phyloP scores from a whole-genome alignment of 257 asterid species.

The Mentha longifolia region DNA sequence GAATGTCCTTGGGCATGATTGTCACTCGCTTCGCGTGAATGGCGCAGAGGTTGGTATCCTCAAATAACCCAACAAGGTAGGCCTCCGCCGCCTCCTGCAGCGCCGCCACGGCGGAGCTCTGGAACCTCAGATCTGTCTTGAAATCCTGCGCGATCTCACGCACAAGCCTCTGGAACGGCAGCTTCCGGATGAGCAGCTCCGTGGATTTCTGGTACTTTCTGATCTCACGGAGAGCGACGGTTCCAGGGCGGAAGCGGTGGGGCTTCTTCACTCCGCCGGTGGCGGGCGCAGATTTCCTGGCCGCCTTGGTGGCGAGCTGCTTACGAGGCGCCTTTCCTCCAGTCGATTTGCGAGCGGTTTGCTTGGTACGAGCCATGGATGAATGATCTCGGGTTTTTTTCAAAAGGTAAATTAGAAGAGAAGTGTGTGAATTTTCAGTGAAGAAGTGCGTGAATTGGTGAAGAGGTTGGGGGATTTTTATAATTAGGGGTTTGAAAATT shows the following conservation, averaged over 20 bases:
- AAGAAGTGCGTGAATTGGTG: neutral
- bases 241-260: constrained; percentile 45
- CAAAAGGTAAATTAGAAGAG: neutral
- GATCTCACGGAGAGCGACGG: constrained; percentile 42
- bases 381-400: neutral
- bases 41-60: constrained; percentile 41
- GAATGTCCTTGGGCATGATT: constrained; percentile 43
- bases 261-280: constrained; percentile 49
- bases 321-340: constrained; percentile 47
- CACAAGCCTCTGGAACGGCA: constrained; percentile 44
- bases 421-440: neutral
- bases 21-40: constrained; percentile 41
- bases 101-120: constrained; percentile 43
- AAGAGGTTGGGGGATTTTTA: constrained; percentile 1
- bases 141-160: constrained; percentile 47
- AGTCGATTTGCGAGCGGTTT: constrained; percentile 40
- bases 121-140: constrained; percentile 42
- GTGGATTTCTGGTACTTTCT: constrained; percentile 36
- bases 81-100: constrained; percentile 49
- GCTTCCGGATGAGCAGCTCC: constrained; percentile 35
- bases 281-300: constrained; percentile 44
- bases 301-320: constrained; percentile 46
- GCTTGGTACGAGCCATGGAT: constrained; percentile 44
- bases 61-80: constrained; percentile 38
- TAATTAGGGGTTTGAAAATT: constrained; percentile 29